Evolutionary conservation across 352 stramenopile genomes (phyloP), one percentile per base, ranked within the genome.

Genomic region (Phytophthora colocasiae): DNA sequence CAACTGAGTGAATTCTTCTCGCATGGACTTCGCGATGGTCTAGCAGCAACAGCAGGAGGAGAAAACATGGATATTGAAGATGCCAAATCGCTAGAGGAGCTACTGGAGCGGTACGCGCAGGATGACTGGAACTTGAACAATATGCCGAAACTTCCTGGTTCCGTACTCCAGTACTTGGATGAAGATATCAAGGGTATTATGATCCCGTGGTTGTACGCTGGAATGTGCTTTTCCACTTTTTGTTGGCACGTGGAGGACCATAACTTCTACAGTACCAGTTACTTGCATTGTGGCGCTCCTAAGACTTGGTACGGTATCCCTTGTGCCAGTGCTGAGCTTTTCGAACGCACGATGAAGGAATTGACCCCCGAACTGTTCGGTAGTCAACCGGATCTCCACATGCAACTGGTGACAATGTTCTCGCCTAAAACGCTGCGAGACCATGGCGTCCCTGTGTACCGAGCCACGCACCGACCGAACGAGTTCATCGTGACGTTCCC

Each of bases 171-270:
- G 43, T 91, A 99, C 73, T 76, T 99, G 10, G 94, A 98, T 46
- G 95, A 98, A 66, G 93, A 98, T 44, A 98, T 99, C 56, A 99
- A 98, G 70, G 98, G 98, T 1, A 97, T 99, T 10, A 99, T 99
- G 84, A 90, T 99, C 17, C 98, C 98, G n/a, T 99, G 98, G 98
- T 85, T 99, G 54, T 99, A 99, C 78, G 96, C 99, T 68, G 98
- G 98, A 19, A 99, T 98, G 84, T 91, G 98, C 29, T 99, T 99
- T 64, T 98, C 95, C 5, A 98, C 98, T 1, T 99, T 99, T 75
- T 99, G 96, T 71, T 99, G 97, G 97, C 98, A 99, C 71, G 98
- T 98, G 32, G 98, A 99, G 76, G 98, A 99, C 73, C 98, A 99
- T 80, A 99, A 99, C 80, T 97, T 99, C 56, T 99, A 99, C 64